Evolutionary conservation across 371 early-diverging fungal species (phyloP).

Genomic region (Rhizomucor pusillus): DNA sequence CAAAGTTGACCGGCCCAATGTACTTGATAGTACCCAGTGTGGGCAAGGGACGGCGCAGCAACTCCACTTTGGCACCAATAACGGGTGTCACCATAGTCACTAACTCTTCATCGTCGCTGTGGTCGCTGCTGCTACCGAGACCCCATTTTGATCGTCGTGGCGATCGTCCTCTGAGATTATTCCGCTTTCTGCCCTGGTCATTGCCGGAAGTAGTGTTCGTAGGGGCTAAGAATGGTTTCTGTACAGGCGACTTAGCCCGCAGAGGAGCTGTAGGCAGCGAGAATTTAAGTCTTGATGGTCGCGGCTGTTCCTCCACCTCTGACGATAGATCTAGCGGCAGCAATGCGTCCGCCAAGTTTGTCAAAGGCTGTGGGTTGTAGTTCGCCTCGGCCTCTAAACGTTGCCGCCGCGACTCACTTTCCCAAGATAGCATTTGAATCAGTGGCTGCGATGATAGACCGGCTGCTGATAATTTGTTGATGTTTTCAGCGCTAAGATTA

Average conservation of each 20-base stretch:
- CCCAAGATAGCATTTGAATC: slow-evolving; percentile 24
- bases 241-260: slow-evolving; percentile 10
- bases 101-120: slow-evolving; percentile 23
- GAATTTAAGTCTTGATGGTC: slow-evolving; percentile 24
- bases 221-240: slow-evolving; percentile 3
- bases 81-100: slow-evolving; percentile 21
- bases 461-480: slow-evolving; percentile 10
- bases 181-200: background rate
- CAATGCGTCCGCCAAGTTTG: slow-evolving; percentile 17
- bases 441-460: slow-evolving; percentile 20
- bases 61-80: slow-evolving; percentile 38
- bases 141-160: slow-evolving; percentile 17
- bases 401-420: slow-evolving; percentile 19
- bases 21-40: slow-evolving; percentile 41
- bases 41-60: slow-evolving; percentile 38
- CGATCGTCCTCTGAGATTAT: slow-evolving; percentile 10
- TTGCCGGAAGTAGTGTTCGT: slow-evolving; percentile 2
- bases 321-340: slow-evolving; percentile 16
- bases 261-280: slow-evolving; percentile 18
- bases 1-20: slow-evolving; percentile 39
- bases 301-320: background rate
- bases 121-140: slow-evolving; percentile 16
- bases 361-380: slow-evolving; percentile 3
- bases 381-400: slow-evolving; percentile 11
- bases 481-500: slow-evolving; percentile 6